Percentiles rank a stretch among this genome's conserved stretches.
Evolutionary conservation across 1,139 yeast genomes (phyloP).

Genomic region (Saccharomycopsis crataegensis): DNA sequence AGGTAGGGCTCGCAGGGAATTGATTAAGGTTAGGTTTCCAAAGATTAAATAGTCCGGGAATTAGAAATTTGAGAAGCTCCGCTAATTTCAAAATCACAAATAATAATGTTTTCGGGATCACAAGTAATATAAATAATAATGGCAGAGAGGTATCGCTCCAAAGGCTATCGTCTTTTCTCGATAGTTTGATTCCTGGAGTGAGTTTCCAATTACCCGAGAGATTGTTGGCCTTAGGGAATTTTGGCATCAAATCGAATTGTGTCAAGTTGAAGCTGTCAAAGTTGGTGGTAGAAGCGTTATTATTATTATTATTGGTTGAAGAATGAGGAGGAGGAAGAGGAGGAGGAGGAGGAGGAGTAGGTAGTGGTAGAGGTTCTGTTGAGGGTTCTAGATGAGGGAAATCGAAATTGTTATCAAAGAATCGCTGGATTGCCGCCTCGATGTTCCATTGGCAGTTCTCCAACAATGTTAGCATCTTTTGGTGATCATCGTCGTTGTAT

Average conservation of each 20-base stretch:
- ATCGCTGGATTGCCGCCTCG: conserved; percentile 43
- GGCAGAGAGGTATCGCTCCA: background rate
- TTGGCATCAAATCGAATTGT: conserved; percentile 30
- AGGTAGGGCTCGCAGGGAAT: conserved; percentile 29
- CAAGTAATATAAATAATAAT: conserved; percentile 27
- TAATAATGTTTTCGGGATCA: conserved; percentile 40
- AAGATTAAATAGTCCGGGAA: conserved; percentile 28
- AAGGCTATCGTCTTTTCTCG: background rate
- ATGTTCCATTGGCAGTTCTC: conserved; percentile 40
- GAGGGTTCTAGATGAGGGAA: conserved; percentile 19
- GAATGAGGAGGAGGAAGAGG: no score
- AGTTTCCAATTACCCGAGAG: conserved; percentile 30
- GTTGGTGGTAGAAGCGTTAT: conserved; percentile 12
- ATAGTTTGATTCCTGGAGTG: conserved; percentile 23
- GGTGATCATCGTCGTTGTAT: conserved; percentile 32
- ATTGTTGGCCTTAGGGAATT: conserved; percentile 33
- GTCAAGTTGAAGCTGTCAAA: conserved; percentile 36
- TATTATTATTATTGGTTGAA: background rate
- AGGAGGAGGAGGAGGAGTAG: background rate
- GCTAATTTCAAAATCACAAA: conserved; percentile 33
- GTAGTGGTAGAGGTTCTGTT: conserved; percentile 1
- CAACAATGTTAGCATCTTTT: conserved; percentile 34
- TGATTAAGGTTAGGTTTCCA: conserved; percentile 27
- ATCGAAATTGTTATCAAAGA: conserved; percentile 41
- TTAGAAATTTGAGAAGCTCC: conserved; percentile 27